Conservation (phyloP, 2,329 filamentous ascomycete genomes). For the Colletotrichum tanaceti region DNA sequence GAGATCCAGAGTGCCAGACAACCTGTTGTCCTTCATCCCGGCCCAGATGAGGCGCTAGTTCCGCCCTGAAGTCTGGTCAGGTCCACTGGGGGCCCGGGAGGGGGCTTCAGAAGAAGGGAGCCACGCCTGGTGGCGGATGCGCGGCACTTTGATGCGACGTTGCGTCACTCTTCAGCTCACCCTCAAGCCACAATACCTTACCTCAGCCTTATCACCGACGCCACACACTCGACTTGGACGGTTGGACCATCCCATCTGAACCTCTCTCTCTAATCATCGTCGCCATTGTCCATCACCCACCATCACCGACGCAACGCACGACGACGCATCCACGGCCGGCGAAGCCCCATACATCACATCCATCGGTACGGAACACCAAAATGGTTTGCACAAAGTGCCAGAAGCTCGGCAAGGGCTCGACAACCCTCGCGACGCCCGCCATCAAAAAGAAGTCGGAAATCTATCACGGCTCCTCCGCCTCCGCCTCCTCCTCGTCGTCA, state of each 20-base stretch:
- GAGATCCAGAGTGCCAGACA: slow-evolving; percentile 6
- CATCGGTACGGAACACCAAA: slow-evolving; percentile 28
- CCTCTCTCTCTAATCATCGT: background rate
- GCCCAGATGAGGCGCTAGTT: slow-evolving; percentile 14
- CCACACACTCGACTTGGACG: background rate
- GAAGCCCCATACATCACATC: background rate
- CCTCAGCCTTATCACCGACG: slow-evolving; percentile 6
- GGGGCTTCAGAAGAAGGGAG: slow-evolving; percentile 1
- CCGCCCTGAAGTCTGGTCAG: slow-evolving; percentile 15
- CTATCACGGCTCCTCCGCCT: slow-evolving; percentile 70
- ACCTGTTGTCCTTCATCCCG: slow-evolving; percentile 14
- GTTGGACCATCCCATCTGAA: background rate
- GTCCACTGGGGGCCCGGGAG: slow-evolving; percentile 14
- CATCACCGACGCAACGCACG: background rate
- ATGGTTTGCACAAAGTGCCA: slow-evolving; percentile 76
- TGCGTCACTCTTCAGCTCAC: slow-evolving; percentile 26
- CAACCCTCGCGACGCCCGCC: slow-evolving; percentile 68
- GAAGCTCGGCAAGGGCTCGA: slow-evolving; percentile 69
- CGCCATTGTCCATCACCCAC: background rate
- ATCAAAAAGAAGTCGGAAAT: slow-evolving; percentile 76
- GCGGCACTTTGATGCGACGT: slow-evolving; percentile 23
- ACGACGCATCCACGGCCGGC: slow-evolving; percentile 5
- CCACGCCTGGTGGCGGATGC: background rate
- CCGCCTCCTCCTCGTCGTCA: slow-evolving; percentile 56
- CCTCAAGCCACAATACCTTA: slow-evolving; percentile 1